Evolutionary conservation across 2,329 filamentous ascomycete species (phyloP).

Genomic region (Pseudofabraea citricarpa): DNA sequence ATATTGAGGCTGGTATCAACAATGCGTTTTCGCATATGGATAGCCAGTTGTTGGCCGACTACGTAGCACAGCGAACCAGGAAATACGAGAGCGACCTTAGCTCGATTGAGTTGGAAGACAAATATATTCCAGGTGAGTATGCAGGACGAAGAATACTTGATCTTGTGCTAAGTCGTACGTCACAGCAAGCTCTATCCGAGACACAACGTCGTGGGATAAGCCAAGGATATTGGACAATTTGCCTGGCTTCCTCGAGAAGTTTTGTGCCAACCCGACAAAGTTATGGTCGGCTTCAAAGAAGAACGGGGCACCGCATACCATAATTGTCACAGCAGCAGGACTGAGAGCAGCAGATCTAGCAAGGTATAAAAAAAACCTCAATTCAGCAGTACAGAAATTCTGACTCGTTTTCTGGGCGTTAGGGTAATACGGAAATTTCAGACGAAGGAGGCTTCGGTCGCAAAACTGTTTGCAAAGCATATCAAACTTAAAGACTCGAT

Average conservation of each 20-base stretch:
- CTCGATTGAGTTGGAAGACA: slow-evolving; percentile 76
- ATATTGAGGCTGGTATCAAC: slow-evolving; percentile 72
- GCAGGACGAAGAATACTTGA: not conserved
- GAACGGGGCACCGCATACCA: slow-evolving; percentile 74
- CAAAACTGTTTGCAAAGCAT: slow-evolving; percentile 96
- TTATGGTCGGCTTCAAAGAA: slow-evolving; percentile 60
- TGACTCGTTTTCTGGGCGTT: not conserved
- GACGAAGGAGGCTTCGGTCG: slow-evolving; percentile 70
- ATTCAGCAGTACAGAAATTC: not conserved
- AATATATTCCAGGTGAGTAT: slow-evolving; percentile 65
- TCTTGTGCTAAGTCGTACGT: slow-evolving; percentile 2
- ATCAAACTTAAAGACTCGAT: slow-evolving; percentile 91
- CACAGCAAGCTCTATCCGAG: slow-evolving; percentile 67
- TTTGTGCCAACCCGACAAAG: slow-evolving; percentile 50
- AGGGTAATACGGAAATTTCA: slow-evolving; percentile 75
- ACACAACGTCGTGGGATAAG: slow-evolving; percentile 72
- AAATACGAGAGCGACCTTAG: slow-evolving; percentile 79
- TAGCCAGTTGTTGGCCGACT: slow-evolving; percentile 74
- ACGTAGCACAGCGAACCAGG: slow-evolving; percentile 73
- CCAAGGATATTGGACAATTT: slow-evolving; percentile 67
- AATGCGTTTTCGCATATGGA: slow-evolving; percentile 79
- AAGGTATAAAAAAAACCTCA: slow-evolving; percentile 43
- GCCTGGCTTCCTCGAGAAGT: slow-evolving; percentile 70
- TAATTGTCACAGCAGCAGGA: slow-evolving; percentile 82
- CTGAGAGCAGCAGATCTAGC: slow-evolving; percentile 82